Evolutionary conservation across 148 eudicot genomes (phyloP), one percentile per base, ranked within the genome.

Genomic region (Cornus controversa): DNA sequence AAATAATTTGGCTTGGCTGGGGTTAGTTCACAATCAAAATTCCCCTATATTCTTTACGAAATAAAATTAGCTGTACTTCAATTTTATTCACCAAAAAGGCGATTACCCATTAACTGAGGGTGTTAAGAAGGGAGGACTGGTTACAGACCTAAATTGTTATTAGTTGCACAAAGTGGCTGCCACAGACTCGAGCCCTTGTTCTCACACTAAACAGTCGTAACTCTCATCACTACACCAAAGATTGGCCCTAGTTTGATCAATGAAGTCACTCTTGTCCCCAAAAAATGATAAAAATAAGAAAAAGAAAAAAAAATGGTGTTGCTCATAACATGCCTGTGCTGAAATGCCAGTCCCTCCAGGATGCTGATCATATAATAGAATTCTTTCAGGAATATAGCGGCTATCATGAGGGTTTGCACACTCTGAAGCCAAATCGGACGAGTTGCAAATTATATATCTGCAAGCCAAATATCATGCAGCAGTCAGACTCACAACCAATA

Each of bases 291-390:
- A n/a, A n/a, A n/a, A 36, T 6, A 36, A 54, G 10, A n/a, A 65
- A 73, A 20, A 72, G 23, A 31, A 74, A 47, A 10, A 60, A 29
- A 66, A 22, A 57, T 66, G 6, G 0, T 6, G 26, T 26, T 10
- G 3, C 3, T 29, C 29, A 73, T n/a, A 75, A 69, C 82, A 82
- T 78, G 90, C 99, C 91, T 90, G 96, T 82, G 79, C 79, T 71
- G 98, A 91, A 77, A 93, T 87, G 79, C 99, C 98, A 66, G 93
- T 87, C 68, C 99, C 98, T 80, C 99, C 99, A 78, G 97, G 97
- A 81, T 82, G 95, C 73, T 84, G 91, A 85, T 96, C 99, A 80
- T 96, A 93, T 34, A 96, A 86, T 65, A 96, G 81, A 81, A 96
- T 86, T 82, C 98, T 92, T 83, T 90, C 98, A 40, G 95, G 95